Evolutionary conservation across 768 basidiomycete genomes (phyloP), one percentile per base, ranked within the genome.

Genomic region (Lactarius vividus): DNA sequence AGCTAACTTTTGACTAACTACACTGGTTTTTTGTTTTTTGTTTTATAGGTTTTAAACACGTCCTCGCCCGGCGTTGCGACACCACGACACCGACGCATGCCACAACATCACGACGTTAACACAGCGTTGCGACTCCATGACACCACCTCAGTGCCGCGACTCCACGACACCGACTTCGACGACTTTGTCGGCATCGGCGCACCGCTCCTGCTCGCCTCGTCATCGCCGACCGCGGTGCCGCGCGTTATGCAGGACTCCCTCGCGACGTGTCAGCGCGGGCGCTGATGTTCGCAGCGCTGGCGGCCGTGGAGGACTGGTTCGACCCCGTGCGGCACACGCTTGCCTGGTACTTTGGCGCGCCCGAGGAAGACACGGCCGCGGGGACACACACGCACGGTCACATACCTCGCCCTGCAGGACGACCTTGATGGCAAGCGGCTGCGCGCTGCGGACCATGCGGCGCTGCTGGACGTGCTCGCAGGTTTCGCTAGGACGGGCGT

Each of bases 161-260:
- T 31, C 29, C 29, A 31, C 29, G 29, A 31, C 29, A 31, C 29
- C 29, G 31, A 31, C 31, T 94, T 92, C 85, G 80, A 83, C 57
- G 94, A 96, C 75, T 87, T 88, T 70, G 80, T 82, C 42, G 80
- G 82, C 63, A 84, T 92, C 71, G 79, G 81, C n/a, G 81, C 85
- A 20, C 90, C 94, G 0, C 93, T 87, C 73, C 71, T 94, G 20
- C 77, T 92, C 86, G 92, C 15, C 79, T 91, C 13, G 85, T 96
- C 37, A 77, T 97, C 39, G 88, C 86, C 0, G 93, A 96, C 72
- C 79, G 87, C 55, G 81, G 84, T n/a, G 89, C 88, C 0, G 88
- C 91, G 79, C 62, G 69, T 69, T 46, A 72, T 9, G 35, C 46
- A 4, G 66, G 59, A 18, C 37, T 62, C n/a, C n/a, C n/a, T n/a